These are phyloP conservation scores for Ophiostoma novo-ulmi DNA, from an alignment of 2,329 filamentous ascomycete genomes.

Conservation along the genomic window DNA sequence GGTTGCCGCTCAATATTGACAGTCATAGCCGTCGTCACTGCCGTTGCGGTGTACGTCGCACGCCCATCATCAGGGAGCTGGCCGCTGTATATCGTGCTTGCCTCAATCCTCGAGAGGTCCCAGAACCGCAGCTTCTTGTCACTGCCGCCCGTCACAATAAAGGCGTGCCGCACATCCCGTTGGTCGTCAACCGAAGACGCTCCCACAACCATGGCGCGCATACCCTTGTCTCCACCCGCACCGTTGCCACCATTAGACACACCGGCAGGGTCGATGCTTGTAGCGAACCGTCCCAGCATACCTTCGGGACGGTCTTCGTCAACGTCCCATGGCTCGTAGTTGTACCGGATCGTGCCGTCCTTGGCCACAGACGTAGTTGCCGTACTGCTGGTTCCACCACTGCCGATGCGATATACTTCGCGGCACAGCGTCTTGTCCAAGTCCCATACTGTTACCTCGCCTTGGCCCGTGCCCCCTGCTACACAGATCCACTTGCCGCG, in stretches of 20 bases:
- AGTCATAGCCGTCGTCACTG: slow-evolving; percentile 58
- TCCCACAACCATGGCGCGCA: slow-evolving; percentile 69
- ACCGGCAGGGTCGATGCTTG: slow-evolving; percentile 59
- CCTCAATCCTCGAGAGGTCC: slow-evolving; percentile 75
- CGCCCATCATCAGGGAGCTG: slow-evolving; percentile 63
- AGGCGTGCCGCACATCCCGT: slow-evolving; percentile 69
- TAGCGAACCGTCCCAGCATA: slow-evolving; percentile 81
- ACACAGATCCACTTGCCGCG: slow-evolving; percentile 83
- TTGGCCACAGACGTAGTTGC: slow-evolving; percentile 29
- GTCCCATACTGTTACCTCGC: slow-evolving; percentile 93
- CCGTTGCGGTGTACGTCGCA: slow-evolving; percentile 64
- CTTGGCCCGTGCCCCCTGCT: slow-evolving; percentile 77
- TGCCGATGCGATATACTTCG: slow-evolving; percentile 75
- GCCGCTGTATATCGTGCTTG: slow-evolving; percentile 76
- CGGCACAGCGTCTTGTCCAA: slow-evolving; percentile 83
- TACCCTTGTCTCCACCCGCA: slow-evolving; percentile 57
- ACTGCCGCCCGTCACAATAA: slow-evolving; percentile 79
- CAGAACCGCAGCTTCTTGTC: slow-evolving; percentile 92
- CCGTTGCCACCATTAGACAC: slow-evolving; percentile 28
- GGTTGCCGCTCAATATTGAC: slow-evolving; percentile 61
- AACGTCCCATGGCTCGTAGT: slow-evolving; percentile 79
- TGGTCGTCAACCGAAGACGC: slow-evolving; percentile 42
- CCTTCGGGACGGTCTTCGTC: slow-evolving; percentile 85
- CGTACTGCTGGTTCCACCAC: slow-evolving; percentile 29
- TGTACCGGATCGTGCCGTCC: slow-evolving; percentile 52